phyloP scores from a whole-genome alignment of 345 rosid species.

The Ceriops zippeliana region DNA sequence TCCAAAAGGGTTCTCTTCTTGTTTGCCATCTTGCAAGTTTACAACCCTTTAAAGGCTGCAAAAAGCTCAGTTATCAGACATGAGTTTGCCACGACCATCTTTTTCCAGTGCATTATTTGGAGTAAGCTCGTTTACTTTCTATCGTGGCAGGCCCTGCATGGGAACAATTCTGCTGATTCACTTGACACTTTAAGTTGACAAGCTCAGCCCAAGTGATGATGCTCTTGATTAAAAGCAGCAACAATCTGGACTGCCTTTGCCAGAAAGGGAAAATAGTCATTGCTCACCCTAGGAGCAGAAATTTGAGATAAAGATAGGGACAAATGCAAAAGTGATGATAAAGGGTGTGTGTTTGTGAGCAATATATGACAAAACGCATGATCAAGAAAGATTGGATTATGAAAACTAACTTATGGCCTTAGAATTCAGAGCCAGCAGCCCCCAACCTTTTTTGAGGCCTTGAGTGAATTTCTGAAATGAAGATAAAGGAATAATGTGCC shows the following conservation, averaged over 20 bases:
- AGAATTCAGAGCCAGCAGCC: background rate
- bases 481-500: constrained; percentile 32
- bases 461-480: constrained; percentile 19
- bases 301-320: constrained; percentile 7
- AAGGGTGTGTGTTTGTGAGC: background rate
- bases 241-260: constrained; percentile 6
- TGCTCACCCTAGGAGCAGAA: constrained; percentile 16
- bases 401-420: constrained; percentile 15
- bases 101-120: background rate
- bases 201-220: constrained; percentile 31
- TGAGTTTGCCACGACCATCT: background rate
- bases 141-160: constrained; percentile 70
- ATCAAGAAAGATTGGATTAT: constrained; percentile 16
- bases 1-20: constrained; percentile 81
- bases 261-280: constrained; percentile 13
- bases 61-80: background rate
- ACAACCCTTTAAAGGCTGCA: background rate
- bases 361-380: constrained; percentile 10
- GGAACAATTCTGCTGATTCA: constrained; percentile 86
- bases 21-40: constrained; percentile 83
- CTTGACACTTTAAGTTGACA: constrained; percentile 70
- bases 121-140: background rate
- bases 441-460: constrained; percentile 3
- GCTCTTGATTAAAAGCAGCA: constrained; percentile 34
- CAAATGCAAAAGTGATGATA: constrained; percentile 14